These are phyloP conservation scores for Tricholoma saponaceum DNA, from an alignment of 768 basidiomycete species.

Conservation along the genomic window DNA sequence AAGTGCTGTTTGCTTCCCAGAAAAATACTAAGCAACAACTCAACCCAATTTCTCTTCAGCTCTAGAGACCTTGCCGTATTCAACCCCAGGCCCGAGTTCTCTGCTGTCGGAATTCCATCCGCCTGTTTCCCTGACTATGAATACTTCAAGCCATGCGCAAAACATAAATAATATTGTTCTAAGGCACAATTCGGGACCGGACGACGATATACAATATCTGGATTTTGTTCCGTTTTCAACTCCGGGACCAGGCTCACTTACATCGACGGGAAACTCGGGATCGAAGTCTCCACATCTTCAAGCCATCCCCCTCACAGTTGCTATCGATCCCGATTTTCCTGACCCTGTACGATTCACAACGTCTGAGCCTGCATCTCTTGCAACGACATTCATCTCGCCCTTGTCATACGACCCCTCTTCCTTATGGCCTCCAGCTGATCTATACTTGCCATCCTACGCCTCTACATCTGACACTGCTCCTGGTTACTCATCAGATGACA, in stretches of 20 bases:
- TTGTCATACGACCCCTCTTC: background rate
- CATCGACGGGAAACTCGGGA: background rate
- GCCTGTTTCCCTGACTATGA: background rate
- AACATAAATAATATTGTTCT: background rate
- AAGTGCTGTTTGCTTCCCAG: background rate
- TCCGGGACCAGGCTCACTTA: constrained; percentile 14
- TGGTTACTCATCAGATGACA: constrained; percentile 17
- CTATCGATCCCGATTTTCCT: background rate
- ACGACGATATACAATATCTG: background rate
- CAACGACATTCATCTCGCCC: background rate
- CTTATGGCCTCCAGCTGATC: background rate
- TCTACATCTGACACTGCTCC: constrained; percentile 10
- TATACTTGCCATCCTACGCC: constrained; percentile 10
- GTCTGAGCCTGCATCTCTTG: background rate
- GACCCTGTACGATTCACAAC: background rate
- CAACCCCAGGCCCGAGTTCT: background rate
- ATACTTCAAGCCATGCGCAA: background rate
- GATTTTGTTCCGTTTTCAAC: constrained; percentile 15
- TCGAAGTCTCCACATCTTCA: background rate
- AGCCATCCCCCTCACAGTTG: background rate
- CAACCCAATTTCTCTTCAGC: constrained; percentile 8
- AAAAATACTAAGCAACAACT: background rate
- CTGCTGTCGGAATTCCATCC: background rate
- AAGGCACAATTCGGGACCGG: background rate
- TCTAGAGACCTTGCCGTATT: background rate